phyloP scores from a whole-genome alignment of 768 basidiomycete genomes.

The Podaxis sp. region DNA sequence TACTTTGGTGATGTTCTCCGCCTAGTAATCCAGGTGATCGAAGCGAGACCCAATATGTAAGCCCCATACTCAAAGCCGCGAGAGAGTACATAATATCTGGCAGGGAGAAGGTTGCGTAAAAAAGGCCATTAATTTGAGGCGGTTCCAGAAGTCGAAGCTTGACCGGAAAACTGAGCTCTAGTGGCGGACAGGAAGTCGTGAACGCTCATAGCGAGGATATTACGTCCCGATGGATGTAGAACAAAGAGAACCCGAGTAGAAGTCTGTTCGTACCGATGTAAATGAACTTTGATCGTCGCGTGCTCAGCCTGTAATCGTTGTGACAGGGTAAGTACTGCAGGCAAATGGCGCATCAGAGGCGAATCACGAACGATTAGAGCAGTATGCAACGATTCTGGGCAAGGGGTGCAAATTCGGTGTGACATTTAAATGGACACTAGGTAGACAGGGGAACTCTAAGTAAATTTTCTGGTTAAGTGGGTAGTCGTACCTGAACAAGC shows the following conservation, averaged over 20 bases:
- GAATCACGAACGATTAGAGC: neutral
- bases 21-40: neutral
- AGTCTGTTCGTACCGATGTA: neutral
- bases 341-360: neutral
- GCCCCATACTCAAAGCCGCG: neutral
- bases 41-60: neutral
- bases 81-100: neutral
- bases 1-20: neutral
- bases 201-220: neutral
- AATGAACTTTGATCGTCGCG: neutral
- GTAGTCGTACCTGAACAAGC: neutral
- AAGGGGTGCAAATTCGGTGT: neutral
- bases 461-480: neutral
- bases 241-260: neutral
- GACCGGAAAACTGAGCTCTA: neutral
- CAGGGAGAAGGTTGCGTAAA: neutral
- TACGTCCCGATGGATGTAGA: neutral
- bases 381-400: neutral
- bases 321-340: neutral
- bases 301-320: neutral
- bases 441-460: neutral
- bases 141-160: neutral
- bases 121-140: neutral
- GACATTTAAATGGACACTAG: neutral
- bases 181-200: neutral